Evolutionary conservation across 352 stramenopile genomes (phyloP).

Genomic region (Phytophthora litchii): DNA sequence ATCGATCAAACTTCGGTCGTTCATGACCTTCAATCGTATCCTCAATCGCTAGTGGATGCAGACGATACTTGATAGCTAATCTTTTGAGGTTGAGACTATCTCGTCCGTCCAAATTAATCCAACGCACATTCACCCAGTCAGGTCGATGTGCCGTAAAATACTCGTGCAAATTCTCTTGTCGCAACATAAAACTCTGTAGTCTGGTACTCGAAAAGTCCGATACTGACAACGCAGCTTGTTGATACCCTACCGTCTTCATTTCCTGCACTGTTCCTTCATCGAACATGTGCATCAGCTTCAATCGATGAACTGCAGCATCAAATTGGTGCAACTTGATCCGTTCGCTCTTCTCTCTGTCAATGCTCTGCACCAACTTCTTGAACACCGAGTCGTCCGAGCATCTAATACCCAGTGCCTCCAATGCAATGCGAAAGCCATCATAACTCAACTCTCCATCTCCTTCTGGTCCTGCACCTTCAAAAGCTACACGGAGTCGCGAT

Average conservation of each 20-base stretch:
- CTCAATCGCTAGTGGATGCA: constrained; percentile 86
- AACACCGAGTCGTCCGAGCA: constrained; percentile 75
- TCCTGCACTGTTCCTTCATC: constrained; percentile 67
- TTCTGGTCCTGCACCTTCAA: constrained; percentile 67
- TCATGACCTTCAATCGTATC: constrained; percentile 89
- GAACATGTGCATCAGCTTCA: constrained; percentile 89
- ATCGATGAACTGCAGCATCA: constrained; percentile 80
- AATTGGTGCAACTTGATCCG: constrained; percentile 76
- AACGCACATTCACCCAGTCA: constrained; percentile 84
- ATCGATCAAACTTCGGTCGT: constrained; percentile 86
- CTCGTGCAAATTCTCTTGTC: constrained; percentile 51
- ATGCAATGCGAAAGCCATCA: constrained; percentile 57
- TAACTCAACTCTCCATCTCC: constrained; percentile 57
- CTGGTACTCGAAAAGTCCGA: constrained; percentile 81
- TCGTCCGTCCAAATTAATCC: constrained; percentile 86
- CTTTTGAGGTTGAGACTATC: constrained; percentile 86
- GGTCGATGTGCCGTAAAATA: constrained; percentile 82
- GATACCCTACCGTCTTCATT: constrained; percentile 59
- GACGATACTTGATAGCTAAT: constrained; percentile 87
- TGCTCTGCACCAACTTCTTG: constrained; percentile 71
- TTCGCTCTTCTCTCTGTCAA: constrained; percentile 52
- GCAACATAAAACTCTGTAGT: constrained; percentile 71
- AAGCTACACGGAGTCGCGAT: constrained; percentile 71
- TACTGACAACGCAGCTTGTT: constrained; percentile 65
- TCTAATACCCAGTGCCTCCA: constrained; percentile 75